phyloP scores from a whole-genome alignment of 139 green algal species.

The Tetradesmus obliquus region DNA sequence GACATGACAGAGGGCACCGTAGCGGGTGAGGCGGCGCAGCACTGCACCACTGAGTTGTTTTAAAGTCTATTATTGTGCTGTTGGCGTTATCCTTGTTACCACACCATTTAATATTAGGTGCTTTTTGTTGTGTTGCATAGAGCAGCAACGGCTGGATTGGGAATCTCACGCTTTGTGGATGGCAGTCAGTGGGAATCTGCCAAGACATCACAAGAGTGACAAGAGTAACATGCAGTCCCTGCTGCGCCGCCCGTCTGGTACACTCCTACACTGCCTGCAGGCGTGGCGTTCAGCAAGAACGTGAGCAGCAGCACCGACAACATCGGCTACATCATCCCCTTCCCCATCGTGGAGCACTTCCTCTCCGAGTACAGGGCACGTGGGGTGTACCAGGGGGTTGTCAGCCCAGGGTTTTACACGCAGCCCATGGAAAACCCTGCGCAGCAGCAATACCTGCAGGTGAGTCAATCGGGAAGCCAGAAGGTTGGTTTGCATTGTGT shows the following conservation, averaged over 20 bases:
- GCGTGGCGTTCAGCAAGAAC: slow-evolving; percentile 84
- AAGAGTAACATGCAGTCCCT: neutral
- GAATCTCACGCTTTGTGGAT: no score
- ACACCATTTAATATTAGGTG: no score
- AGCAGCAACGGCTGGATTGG: no score
- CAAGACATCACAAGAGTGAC: no score
- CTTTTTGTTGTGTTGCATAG: no score
- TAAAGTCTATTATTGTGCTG: no score
- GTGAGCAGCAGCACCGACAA: slow-evolving; percentile 73
- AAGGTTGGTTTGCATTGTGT: neutral
- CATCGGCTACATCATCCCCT: slow-evolving; percentile 88
- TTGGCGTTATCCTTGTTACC: no score
- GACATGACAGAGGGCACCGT: slow-evolving; percentile 66
- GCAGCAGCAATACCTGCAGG: slow-evolving; percentile 66
- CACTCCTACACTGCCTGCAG: slow-evolving; percentile 44
- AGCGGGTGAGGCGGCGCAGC: slow-evolving; percentile 51
- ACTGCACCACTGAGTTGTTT: no score
- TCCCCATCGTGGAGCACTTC: slow-evolving; percentile 73
- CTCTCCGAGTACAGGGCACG: slow-evolving; percentile 69
- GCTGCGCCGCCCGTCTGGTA: no score
- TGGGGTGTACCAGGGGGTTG: slow-evolving; percentile 69
- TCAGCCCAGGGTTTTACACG: slow-evolving; percentile 71
- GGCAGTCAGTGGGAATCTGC: no score
- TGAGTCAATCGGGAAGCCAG: slow-evolving; percentile 4
- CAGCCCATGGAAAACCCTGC: slow-evolving; percentile 74